Evolutionary conservation across 176 grass and related monocot species (phyloP).

Genomic region (Carex cristatella): DNA sequence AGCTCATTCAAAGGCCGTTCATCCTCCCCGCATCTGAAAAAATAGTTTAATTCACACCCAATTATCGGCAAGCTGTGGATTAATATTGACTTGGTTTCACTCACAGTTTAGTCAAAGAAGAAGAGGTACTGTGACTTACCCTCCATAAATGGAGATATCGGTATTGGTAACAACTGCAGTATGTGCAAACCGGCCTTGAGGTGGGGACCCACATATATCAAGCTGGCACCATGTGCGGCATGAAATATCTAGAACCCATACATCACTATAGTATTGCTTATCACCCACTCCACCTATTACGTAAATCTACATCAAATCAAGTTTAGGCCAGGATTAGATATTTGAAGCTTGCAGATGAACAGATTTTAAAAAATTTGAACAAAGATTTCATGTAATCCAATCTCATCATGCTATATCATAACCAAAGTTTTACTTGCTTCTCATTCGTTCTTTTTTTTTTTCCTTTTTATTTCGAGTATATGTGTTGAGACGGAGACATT

Average conservation of each 20-base stretch:
- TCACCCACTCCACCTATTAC: conserved; percentile 94
- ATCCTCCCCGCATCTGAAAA: conserved; percentile 77
- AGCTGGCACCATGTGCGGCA: conserved; percentile 63
- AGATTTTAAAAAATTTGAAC: not conserved
- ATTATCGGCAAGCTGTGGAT: not conserved
- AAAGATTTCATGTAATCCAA: not conserved
- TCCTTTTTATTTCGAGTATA: not conserved
- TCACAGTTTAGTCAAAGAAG: not conserved
- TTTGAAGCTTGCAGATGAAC: not conserved
- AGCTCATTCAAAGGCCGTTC: conserved; percentile 86
- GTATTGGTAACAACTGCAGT: conserved; percentile 55
- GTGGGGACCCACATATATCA: conserved; percentile 72
- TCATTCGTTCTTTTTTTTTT: not conserved
- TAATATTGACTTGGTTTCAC: not conserved
- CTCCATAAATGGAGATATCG: conserved; percentile 91
- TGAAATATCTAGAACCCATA: conserved; percentile 79
- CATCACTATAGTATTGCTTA: conserved; percentile 93
- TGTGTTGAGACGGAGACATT: not conserved
- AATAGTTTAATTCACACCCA: not conserved
- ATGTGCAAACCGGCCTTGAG: conserved; percentile 92
- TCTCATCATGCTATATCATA: not conserved
- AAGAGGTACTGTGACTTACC: conserved; percentile 35
- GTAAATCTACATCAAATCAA: conserved; percentile 44
- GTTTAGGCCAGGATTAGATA: not conserved
- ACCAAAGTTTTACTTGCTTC: not conserved